Conservation (phyloP, 2,329 filamentous ascomycete genomes). For the Phialemoniopsis sp. region DNA sequence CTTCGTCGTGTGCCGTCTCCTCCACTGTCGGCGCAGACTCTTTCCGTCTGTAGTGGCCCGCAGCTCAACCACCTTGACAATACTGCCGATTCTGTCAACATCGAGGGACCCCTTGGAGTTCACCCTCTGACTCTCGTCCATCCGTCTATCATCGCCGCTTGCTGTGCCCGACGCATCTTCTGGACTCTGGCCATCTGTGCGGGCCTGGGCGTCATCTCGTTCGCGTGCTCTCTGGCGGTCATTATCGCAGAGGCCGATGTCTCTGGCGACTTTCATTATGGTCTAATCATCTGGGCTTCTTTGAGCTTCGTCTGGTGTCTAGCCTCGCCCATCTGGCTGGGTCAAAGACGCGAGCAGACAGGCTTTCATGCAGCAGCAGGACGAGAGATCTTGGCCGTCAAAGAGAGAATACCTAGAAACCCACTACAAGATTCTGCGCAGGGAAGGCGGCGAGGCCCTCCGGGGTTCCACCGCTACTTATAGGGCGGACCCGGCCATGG, state of each 20-base stretch:
- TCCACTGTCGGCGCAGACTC: constrained; percentile 3
- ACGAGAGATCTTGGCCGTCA: constrained; percentile 52
- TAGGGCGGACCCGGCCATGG: constrained; percentile 44
- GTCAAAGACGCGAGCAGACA: no score
- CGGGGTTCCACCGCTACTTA: constrained; percentile 61
- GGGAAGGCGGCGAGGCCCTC: constrained; percentile 68
- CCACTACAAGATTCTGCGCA: constrained; percentile 72
- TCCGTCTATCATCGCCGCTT: not conserved
- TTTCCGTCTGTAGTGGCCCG: constrained; percentile 8
- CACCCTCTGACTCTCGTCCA: not conserved
- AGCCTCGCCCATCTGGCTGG: not conserved
- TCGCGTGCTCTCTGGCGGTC: constrained; percentile 8
- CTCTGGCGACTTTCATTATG: constrained; percentile 2
- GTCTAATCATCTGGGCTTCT: constrained; percentile 6
- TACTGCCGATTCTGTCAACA: constrained; percentile 4
- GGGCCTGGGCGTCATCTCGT: constrained; percentile 3
- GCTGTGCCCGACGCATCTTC: constrained; percentile 6
- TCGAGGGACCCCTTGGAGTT: not conserved
- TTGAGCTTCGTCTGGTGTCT: constrained; percentile 4
- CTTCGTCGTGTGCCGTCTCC: not conserved
- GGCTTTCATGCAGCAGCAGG: no score
- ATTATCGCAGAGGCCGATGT: constrained; percentile 3
- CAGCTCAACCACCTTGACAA: constrained; percentile 6
- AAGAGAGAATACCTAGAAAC: constrained; percentile 65
- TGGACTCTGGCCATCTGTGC: constrained; percentile 4